Evolutionary conservation across 192 early-diverging fungal genomes (phyloP).

Genomic region (Cetraspora pellucida): DNA sequence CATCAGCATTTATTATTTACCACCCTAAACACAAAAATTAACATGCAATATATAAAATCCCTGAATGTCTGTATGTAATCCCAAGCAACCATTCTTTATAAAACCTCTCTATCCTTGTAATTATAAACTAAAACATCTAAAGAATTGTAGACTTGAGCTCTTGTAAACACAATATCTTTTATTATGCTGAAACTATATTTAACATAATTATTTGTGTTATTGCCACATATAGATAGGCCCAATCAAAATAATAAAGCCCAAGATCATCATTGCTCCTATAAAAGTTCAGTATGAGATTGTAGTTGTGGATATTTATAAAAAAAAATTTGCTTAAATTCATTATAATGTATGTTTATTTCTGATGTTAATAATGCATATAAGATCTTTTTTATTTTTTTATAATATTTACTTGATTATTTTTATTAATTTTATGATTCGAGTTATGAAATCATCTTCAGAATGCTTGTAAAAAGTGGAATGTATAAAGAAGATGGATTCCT

Average conservation of each 20-base stretch:
- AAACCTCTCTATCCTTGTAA: background rate
- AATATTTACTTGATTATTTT: background rate
- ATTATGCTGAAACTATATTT: background rate
- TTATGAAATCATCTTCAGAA: background rate
- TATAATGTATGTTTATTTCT: background rate
- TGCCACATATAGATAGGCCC: background rate
- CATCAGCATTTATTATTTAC: background rate
- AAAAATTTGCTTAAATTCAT: background rate
- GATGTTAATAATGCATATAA: background rate
- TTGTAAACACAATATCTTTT: background rate
- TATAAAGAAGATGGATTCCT: background rate
- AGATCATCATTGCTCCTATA: background rate
- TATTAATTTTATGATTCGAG: background rate
- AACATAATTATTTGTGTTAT: background rate
- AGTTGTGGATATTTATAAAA: background rate
- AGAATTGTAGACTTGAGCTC: background rate
- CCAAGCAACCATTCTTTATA: background rate
- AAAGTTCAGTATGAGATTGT: background rate
- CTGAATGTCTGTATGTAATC: background rate
- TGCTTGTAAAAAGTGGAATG: background rate
- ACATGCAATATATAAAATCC: background rate
- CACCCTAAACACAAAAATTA: background rate
- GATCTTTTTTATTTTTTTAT: background rate
- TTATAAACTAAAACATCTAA: slow-evolving; percentile 5
- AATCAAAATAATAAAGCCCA: background rate